Evolutionary conservation across 371 early-diverging fungal genomes (phyloP), one percentile per base, ranked within the genome.

Genomic region (Batrachochytrium dendrobatidis): DNA sequence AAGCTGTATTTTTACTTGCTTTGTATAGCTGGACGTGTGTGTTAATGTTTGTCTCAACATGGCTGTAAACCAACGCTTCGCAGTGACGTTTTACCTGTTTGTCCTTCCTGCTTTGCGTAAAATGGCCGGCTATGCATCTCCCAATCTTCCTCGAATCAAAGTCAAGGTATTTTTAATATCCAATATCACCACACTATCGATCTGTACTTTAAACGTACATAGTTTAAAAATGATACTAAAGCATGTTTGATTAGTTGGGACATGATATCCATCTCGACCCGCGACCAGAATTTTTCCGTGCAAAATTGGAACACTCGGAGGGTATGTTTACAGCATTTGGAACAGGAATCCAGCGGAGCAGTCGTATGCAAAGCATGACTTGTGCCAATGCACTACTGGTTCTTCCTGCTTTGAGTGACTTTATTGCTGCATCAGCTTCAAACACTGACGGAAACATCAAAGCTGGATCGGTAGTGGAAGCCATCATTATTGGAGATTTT

Each of bases 71-170:
- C n/a, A n/a, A n/a, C n/a, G 33, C 34, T 46, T 31, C 29, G 20
- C 34, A 28, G 94, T 94, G 0, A 87, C 89, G 0, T 92, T 89
- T 66, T 82, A 91, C 60, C 68, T 95, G 45, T 92, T 94, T 79
- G 93, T 88, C 0, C 69, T 92, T 2, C 94, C 96, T 0, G 85
- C 88, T 12, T 69, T 94, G 12, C 80, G 87, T 17, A 82, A 82
- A 48, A 73, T 94, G 71, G 77, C 88, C 12, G 92, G 92, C 0
- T 72, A 72, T 58, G 58, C 62, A 7, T 59, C 63, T 17, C 72
- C 71, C 26, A 64, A 68, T 46, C 71, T 74, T 57, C 74, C 80
- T 0, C 64, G 59, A 5, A 54, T 91, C 31, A 73, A 77, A 25
- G 90, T 85, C 1, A 74, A 80, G 78, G 85, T 91, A n/a, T n/a